Evolutionary conservation across 805 yeast genomes (phyloP).

Genomic region (Wickerhamomyces kurtzmanii): DNA sequence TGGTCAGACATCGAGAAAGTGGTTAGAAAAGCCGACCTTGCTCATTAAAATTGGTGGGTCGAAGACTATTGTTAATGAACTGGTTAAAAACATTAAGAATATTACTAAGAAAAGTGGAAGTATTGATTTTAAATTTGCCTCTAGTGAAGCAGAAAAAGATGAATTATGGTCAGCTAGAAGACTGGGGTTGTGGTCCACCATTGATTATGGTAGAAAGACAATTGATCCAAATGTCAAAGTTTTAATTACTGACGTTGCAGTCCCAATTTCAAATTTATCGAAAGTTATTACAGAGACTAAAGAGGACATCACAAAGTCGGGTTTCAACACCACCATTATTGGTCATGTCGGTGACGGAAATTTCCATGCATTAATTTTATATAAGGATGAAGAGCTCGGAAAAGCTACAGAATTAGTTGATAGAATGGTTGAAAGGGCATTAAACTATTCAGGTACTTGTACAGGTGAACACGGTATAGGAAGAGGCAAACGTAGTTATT

Average conservation of each 20-base stretch:
- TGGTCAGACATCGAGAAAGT: constrained; percentile 40
- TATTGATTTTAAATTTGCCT: constrained; percentile 51
- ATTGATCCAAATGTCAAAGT: constrained; percentile 37
- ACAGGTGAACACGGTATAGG: constrained; percentile 90
- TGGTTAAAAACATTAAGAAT: constrained; percentile 32
- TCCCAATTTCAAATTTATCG: constrained; percentile 63
- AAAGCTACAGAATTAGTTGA: constrained; percentile 40
- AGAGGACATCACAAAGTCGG: constrained; percentile 42
- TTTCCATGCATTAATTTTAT: constrained; percentile 59
- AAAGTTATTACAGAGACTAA: constrained; percentile 53
- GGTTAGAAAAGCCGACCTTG: constrained; percentile 53
- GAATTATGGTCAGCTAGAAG: constrained; percentile 75
- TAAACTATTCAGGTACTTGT: constrained; percentile 70
- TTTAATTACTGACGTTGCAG: constrained; percentile 80
- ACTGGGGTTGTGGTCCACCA: constrained; percentile 53
- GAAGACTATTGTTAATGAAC: constrained; percentile 34
- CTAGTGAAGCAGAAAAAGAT: constrained; percentile 47
- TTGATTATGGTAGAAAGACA: constrained; percentile 50
- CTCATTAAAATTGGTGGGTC: constrained; percentile 57
- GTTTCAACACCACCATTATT: constrained; percentile 47
- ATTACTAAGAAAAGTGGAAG: constrained; percentile 49
- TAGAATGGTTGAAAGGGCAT: constrained; percentile 56
- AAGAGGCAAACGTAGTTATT: constrained; percentile 56
- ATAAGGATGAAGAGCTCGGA: constrained; percentile 37
- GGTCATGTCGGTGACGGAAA: constrained; percentile 87